These are phyloP conservation scores for Kodamaea leandrae DNA, from an alignment of 805 yeast species.

Conservation along the genomic window DNA sequence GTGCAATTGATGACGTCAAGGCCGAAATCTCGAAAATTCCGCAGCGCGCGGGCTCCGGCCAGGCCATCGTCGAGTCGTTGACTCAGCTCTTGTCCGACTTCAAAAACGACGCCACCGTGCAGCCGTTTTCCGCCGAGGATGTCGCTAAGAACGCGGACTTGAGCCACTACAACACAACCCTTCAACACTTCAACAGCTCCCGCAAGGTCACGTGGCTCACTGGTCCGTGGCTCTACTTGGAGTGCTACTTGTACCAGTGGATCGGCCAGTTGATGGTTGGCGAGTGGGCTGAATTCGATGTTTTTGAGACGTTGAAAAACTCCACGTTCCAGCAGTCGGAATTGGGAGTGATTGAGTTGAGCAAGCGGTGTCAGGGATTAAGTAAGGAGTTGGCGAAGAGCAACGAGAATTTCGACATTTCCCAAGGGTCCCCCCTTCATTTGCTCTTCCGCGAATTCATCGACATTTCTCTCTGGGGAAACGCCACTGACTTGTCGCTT, in stretches of 20 bases:
- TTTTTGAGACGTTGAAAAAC: conserved; percentile 69
- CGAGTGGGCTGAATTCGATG: conserved; percentile 60
- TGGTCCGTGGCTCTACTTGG: conserved; percentile 90
- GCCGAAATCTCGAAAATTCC: conserved; percentile 26
- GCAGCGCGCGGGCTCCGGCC: conserved; percentile 36
- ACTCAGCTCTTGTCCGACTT: conserved; percentile 44
- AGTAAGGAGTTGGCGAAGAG: conserved; percentile 21
- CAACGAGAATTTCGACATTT: conserved; percentile 27
- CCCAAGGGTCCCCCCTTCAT: conserved; percentile 48
- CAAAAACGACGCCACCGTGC: conserved; percentile 31
- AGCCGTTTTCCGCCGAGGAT: conserved; percentile 24
- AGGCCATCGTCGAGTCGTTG: conserved; percentile 40
- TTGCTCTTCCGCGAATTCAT: conserved; percentile 76
- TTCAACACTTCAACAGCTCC: conserved; percentile 28
- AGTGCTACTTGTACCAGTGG: conserved; percentile 77
- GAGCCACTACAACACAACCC: conserved; percentile 56
- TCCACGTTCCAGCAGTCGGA: conserved; percentile 72
- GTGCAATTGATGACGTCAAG: conserved; percentile 61
- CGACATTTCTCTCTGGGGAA: conserved; percentile 95
- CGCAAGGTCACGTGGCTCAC: conserved; percentile 61
- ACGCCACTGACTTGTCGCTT: conserved; percentile 91
- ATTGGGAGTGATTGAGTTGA: conserved; percentile 77
- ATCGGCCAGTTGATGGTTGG: conserved; percentile 45
- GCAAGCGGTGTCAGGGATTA: conserved; percentile 53
- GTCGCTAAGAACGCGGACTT: conserved; percentile 49